Evolutionary conservation across 345 rosid species (phyloP).

Genomic region (Corymbia maculata): DNA sequence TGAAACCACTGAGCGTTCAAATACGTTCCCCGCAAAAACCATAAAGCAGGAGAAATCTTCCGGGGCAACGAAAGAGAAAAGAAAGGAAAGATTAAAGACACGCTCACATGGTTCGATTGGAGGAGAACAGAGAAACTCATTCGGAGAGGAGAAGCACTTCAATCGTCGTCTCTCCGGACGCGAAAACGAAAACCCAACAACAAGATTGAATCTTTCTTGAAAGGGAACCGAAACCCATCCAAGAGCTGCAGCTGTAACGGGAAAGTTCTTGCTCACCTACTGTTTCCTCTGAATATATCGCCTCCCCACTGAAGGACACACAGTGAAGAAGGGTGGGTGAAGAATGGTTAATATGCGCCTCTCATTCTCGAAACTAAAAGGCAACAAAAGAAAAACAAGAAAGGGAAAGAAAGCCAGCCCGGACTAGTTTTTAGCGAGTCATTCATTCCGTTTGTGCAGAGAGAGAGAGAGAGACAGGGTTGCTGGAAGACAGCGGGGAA

Average conservation of each 20-base stretch:
- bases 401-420: not conserved
- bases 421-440: not conserved
- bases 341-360: not conserved
- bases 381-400: not conserved
- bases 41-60: not conserved
- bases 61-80: not conserved
- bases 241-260: not conserved
- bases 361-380: not conserved
- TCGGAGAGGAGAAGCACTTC: not conserved
- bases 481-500: conserved; percentile 9
- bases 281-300: not conserved
- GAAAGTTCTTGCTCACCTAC: not conserved
- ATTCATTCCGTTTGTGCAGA: not conserved
- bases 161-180: not conserved
- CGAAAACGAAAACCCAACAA: not conserved
- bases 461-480: not conserved
- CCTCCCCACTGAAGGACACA: not conserved
- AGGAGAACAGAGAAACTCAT: not conserved
- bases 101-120: not conserved
- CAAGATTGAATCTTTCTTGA: not conserved
- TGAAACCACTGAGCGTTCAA: conserved; percentile 4
- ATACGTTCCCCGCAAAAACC: conserved; percentile 4
- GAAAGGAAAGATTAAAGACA: not conserved
- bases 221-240: not conserved
- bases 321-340: not conserved